A percentile compares a stretch with the other conserved stretches of the same genome.
These are phyloP conservation scores for Hawksworthiomyces lignivorus DNA, from an alignment of 2,329 filamentous ascomycete genomes.

Conservation along the genomic window DNA sequence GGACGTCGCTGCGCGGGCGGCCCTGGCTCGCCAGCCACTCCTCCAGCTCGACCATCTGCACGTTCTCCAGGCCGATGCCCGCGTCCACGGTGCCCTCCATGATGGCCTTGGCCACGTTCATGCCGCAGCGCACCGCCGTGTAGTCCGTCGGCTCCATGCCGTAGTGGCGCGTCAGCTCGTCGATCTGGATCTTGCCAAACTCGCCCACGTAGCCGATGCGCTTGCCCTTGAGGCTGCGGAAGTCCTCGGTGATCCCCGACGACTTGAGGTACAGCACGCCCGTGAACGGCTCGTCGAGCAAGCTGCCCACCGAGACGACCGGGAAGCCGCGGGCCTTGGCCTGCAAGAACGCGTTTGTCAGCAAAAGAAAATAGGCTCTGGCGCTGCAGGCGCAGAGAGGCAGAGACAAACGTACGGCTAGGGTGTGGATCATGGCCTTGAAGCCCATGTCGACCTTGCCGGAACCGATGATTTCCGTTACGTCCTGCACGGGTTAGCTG, in stretches of 20 bases:
- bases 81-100: constrained; percentile 54
- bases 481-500: constrained; percentile 45
- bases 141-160: constrained; percentile 49
- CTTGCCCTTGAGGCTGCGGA: constrained; percentile 57
- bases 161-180: constrained; percentile 66
- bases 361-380: no score
- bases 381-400: constrained; percentile 20
- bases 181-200: constrained; percentile 78
- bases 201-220: constrained; percentile 57
- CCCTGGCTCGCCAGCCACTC: constrained; percentile 62
- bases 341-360: constrained; percentile 17
- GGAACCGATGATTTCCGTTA: constrained; percentile 72
- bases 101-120: constrained; percentile 74
- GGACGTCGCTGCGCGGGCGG: constrained; percentile 58
- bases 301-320: constrained; percentile 62
- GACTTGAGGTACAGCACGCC: constrained; percentile 53
- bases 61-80: constrained; percentile 67
- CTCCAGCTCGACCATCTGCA: constrained; percentile 76
- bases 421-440: constrained; percentile 79
- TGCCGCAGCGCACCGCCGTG: constrained; percentile 69
- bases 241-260: constrained; percentile 67
- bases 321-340: constrained; percentile 71
- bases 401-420: constrained; percentile 30
- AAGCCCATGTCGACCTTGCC: constrained; percentile 64
- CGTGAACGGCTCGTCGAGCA: constrained; percentile 67